A percentile compares a stretch with the other conserved stretches of the same genome.
phyloP scores from a whole-genome alignment of 345 rosid species.

The Pistacia vera region DNA sequence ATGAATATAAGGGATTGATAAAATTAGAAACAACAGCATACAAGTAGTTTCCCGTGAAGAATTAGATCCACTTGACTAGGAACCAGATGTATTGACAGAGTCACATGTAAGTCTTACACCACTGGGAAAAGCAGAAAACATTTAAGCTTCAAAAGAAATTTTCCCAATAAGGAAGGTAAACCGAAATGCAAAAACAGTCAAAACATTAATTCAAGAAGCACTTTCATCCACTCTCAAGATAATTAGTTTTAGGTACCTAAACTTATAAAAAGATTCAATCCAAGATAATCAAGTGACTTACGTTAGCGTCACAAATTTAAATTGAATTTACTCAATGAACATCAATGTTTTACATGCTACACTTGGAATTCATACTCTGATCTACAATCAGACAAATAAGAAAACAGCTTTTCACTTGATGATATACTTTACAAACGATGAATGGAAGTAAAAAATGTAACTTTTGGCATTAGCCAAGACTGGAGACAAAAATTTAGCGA shows the following conservation, averaged over 20 bases:
- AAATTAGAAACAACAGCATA: neutral
- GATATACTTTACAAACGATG: neutral
- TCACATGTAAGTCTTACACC: neutral
- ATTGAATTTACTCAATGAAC: neutral
- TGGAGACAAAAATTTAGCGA: neutral
- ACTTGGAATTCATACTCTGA: neutral
- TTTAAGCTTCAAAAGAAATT: neutral
- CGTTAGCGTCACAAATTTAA: too few species aligned
- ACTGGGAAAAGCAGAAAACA: neutral
- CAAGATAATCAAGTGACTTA: neutral
- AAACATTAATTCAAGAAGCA: neutral
- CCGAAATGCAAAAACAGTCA: neutral
- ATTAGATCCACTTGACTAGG: neutral
- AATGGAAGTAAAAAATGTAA: neutral
- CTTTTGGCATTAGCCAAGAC: neutral
- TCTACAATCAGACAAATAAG: neutral
- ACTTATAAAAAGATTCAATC: neutral
- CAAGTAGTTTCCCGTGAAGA: neutral
- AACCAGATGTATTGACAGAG: neutral
- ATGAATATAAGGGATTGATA: neutral
- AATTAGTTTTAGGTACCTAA: neutral
- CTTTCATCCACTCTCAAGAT: neutral
- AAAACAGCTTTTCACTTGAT: slow-evolving; percentile 4
- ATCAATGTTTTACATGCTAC: neutral
- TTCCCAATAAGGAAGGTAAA: neutral